Base-by-base conservation (phyloP, 148 eudicot genomes). In the Vaccinium vitisidaea region DNA sequence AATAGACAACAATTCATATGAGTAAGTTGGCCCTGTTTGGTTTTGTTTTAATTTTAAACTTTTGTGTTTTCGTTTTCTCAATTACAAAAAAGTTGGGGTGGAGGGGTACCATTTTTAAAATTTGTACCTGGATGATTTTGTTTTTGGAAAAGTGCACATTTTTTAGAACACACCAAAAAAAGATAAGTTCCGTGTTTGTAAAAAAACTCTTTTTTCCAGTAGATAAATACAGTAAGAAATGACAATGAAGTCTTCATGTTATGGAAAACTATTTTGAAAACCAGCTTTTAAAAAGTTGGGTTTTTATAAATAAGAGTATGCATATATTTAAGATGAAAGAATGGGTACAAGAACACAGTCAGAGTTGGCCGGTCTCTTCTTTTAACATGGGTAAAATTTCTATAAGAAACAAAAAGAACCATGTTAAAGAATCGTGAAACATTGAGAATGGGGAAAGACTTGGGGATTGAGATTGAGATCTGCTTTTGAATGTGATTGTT, bases 391-490 rank as follows among this genome's bases (percentile, higher is more conserved):
- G 30, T 19, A 36, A 21, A 56, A 32, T 55, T 30, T 56, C 3
- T 79, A 36, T 25, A 67, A 23, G 70, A 63, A 23, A 23, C 10
- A 8, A 69, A 69, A 69, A 27, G 74, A 69, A 69, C 2, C 15
- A 69, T 27, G 15, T 69, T 67, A 67, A 67, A 67, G 36, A 67
- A 25, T 13, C 74, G 16, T 69, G 12, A 36, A 87, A 82, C 89
- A 52, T 87, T 78, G 89, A 87, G 50, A 85, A 59, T 73, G 46
- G 87, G 58, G 85, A 87, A 87, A 82, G 88, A 36, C 69, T 25
- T 71, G 77, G 84, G 76, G 82, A 84, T 87, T 81, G 86, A 78
- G 25, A 77, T 70, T 76, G 86, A 78, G 25, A 77, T 70, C 4
- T 43, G 32, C 58, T 70, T 80, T 85, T 87, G 39, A 2, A 36